Percentiles rank a stretch among this genome's conserved stretches.
These are phyloP conservation scores for Suillus ampliporus DNA, from an alignment of 768 basidiomycete species.

Conservation along the genomic window DNA sequence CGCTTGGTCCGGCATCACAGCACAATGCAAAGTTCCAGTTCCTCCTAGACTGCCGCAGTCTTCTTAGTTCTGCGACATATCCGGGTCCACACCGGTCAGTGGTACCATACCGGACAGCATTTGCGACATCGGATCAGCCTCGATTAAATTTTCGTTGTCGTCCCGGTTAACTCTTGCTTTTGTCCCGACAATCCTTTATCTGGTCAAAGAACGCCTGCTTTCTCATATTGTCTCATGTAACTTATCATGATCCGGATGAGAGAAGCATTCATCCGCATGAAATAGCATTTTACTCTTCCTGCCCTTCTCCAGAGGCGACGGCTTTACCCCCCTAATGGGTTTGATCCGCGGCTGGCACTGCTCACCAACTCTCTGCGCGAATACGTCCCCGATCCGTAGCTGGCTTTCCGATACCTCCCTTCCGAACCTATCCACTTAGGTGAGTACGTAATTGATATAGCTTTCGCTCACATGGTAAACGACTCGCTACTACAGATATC, in stretches of 20 bases:
- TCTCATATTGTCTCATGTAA: not conserved
- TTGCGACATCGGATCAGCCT: not conserved
- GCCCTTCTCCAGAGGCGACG: not conserved
- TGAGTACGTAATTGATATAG: not conserved
- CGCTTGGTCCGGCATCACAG: conserved; percentile 23
- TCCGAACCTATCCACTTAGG: conserved; percentile 2
- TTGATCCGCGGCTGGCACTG: not conserved
- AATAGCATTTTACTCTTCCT: not conserved
- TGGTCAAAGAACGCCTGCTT: not conserved
- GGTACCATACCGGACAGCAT: conserved; percentile 6
- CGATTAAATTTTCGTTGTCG: not conserved
- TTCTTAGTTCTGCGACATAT: conserved; percentile 22
- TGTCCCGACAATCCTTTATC: not conserved
- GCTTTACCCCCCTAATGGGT: not conserved
- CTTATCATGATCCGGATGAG: conserved; percentile 1
- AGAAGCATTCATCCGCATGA: not conserved
- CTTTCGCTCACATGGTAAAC: not conserved
- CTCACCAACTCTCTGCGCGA: not conserved
- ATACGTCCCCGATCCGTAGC: not conserved
- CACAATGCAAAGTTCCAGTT: conserved; percentile 9
- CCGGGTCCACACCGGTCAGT: conserved; percentile 27
- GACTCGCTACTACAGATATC: conserved; percentile 2
- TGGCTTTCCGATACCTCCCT: not conserved
- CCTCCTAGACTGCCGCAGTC: conserved; percentile 6
- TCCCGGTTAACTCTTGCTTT: not conserved